Percentiles rank a stretch among this genome's conserved stretches.
phyloP scores from a whole-genome alignment of 2,329 filamentous ascomycete species.

The Aaosphaeria pasadenensis region DNA sequence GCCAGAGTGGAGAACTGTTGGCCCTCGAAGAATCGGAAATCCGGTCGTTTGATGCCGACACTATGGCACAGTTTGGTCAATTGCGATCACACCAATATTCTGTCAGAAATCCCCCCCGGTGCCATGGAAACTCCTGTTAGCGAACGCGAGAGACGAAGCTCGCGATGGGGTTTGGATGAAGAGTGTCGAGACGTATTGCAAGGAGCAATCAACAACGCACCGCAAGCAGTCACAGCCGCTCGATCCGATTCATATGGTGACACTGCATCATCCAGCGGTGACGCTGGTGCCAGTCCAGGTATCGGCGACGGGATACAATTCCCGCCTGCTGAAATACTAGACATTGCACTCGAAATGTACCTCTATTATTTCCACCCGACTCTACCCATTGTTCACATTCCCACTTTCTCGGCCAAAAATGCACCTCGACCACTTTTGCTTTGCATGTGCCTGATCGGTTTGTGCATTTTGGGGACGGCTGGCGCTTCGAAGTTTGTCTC shows the following conservation, averaged over 20 bases:
- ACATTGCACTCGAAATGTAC: constrained; percentile 54
- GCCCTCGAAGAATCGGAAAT: constrained; percentile 31
- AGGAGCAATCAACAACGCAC: constrained; percentile 21
- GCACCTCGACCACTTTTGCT: constrained; percentile 47
- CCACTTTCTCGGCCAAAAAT: constrained; percentile 51
- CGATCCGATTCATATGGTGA: constrained; percentile 27
- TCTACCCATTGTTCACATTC: constrained; percentile 53
- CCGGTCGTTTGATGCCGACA: constrained; percentile 29
- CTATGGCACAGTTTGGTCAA: constrained; percentile 32
- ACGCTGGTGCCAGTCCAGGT: constrained; percentile 23
- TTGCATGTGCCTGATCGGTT: constrained; percentile 53
- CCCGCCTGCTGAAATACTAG: constrained; percentile 52
- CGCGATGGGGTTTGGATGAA: constrained; percentile 36
- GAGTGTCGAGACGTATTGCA: constrained; percentile 42
- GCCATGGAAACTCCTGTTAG: constrained; percentile 20
- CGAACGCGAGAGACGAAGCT: constrained; percentile 28
- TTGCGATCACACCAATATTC: constrained; percentile 32
- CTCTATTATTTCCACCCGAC: constrained; percentile 54
- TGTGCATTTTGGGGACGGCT: constrained; percentile 51
- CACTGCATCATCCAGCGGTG: constrained; percentile 29
- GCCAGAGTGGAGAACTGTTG: constrained; percentile 39
- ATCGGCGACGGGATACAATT: constrained; percentile 32
- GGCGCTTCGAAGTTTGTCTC: constrained; percentile 51
- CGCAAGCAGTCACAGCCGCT: constrained; percentile 13
- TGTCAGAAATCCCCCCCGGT: constrained; percentile 28